Evolutionary conservation across 1,284 basidiomycete genomes (phyloP), one percentile per base, ranked within the genome.

Genomic region (Ustilago vetiveriae): DNA sequence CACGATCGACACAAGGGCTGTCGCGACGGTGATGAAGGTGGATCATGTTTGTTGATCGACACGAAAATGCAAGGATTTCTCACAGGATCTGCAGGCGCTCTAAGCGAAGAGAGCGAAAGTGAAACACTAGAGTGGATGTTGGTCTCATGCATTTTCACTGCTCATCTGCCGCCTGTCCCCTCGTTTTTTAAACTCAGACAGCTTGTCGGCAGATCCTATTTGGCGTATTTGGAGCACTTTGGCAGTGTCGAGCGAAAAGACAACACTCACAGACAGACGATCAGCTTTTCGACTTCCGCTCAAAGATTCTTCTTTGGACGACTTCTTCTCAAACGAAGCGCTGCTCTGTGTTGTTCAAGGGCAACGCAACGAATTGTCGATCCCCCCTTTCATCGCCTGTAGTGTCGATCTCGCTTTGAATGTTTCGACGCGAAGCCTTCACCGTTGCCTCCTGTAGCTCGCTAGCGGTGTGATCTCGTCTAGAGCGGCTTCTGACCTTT

Each of bases 81-180:
- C n/a, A n/a, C n/a, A n/a, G n/a, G n/a, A n/a, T n/a, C n/a, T n/a
- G n/a, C n/a, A n/a, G n/a, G n/a, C n/a, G n/a, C n/a, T n/a, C n/a
- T n/a, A n/a, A n/a, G n/a, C n/a, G n/a, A n/a, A n/a, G n/a, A n/a
- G n/a, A n/a, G n/a, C n/a, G 27, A 27, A 24, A 21, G 14, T 50
- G 47, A 23, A 38, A 40, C 36, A 36, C 24, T 7, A 22, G 6
- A 22, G 22, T 52, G 50, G 42, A 52, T 52, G 50, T 52, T 52
- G 50, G 24, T 52, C 19, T 51, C 13, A 19, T 41, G 48, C 39
- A 41, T n/a, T 36, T 13, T 26, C 45, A 27, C 47, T 49, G 11
- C 13, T 22, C 5, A 10, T 6, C 22, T 42, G 48, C 48, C 24
- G 30, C 35, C 35, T 40, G 37, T 39, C 38, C 47, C 47, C 47